Percentiles rank a stretch among this genome's conserved stretches.
Evolutionary conservation across 2,329 filamentous ascomycete species (phyloP).

Genomic region (Penicillium occitanis): DNA sequence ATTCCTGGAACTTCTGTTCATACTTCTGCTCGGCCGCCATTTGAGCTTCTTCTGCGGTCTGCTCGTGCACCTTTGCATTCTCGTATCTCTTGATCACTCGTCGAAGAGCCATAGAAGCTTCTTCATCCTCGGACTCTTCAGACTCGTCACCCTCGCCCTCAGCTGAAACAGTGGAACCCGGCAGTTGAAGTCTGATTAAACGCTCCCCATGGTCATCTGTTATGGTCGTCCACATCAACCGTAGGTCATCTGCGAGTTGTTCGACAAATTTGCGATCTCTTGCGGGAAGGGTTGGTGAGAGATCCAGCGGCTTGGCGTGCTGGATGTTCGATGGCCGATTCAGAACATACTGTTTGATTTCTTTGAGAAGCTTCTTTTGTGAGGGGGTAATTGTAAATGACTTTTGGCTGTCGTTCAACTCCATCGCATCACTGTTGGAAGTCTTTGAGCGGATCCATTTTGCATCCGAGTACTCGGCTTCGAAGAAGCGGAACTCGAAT

Average conservation of each 20-base stretch:
- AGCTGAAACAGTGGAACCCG: conserved; percentile 47
- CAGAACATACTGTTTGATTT: conserved; percentile 78
- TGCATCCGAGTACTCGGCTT: conserved; percentile 82
- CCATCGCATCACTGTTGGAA: conserved; percentile 66
- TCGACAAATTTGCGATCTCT: conserved; percentile 92
- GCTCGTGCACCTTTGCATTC: conserved; percentile 79
- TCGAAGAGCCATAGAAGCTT: conserved; percentile 76
- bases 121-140: conserved; percentile 75
- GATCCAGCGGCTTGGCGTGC: conserved; percentile 61
- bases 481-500: conserved; percentile 90
- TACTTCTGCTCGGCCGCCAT: conserved; percentile 80
- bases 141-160: conserved; percentile 56
- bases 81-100: conserved; percentile 89
- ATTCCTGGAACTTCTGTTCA: conserved; percentile 81
- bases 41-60: conserved; percentile 75
- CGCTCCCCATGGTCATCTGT: conserved; percentile 65
- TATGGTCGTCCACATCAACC: conserved; percentile 64
- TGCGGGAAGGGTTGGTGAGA: conserved; percentile 71
- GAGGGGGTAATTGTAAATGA: conserved; percentile 72
- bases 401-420: conserved; percentile 55
- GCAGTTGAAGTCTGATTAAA: conserved; percentile 64
- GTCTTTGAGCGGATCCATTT: conserved; percentile 91
- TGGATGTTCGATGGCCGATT: conserved; percentile 59
- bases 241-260: conserved; percentile 71
- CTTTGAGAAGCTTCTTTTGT: conserved; percentile 79